Percentiles rank a stretch among this genome's conserved stretches.
Evolutionary conservation across 2,329 filamentous ascomycete species (phyloP).

Genomic region (Phaeophleospora eucalypticola): DNA sequence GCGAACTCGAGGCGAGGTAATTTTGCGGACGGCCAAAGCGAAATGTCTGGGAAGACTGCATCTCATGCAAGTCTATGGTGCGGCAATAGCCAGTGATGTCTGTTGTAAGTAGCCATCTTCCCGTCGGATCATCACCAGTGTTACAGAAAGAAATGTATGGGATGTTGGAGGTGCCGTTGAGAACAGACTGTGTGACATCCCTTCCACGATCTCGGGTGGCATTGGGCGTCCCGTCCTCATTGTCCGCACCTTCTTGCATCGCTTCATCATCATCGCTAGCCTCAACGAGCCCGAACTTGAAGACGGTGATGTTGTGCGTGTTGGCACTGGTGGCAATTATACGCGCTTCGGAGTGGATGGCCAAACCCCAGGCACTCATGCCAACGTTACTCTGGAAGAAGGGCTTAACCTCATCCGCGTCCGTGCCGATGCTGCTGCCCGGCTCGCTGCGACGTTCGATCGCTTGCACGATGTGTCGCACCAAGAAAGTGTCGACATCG

Average conservation of each 20-base stretch:
- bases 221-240: constrained; percentile 20
- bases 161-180: constrained; percentile 46
- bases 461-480: constrained; percentile 33
- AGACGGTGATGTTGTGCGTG: constrained; percentile 54
- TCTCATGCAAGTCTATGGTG: constrained; percentile 27
- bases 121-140: constrained; percentile 51
- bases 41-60: constrained; percentile 22
- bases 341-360: constrained; percentile 74
- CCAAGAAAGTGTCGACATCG: constrained; percentile 44
- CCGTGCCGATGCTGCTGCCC: constrained; percentile 19
- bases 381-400: constrained; percentile 77
- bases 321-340: constrained; percentile 86
- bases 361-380: constrained; percentile 80
- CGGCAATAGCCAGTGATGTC: constrained; percentile 44
- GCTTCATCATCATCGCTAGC: constrained; percentile 14
- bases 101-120: constrained; percentile 54
- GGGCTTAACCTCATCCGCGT: constrained; percentile 44
- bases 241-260: constrained; percentile 8
- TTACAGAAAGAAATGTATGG: constrained; percentile 58
- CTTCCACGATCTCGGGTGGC: constrained; percentile 13
- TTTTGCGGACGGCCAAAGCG: constrained; percentile 18
- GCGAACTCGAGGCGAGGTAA: constrained; percentile 5
- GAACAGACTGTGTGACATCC: constrained; percentile 28
- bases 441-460: constrained; percentile 33
- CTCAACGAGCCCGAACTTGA: constrained; percentile 54